Base-by-base conservation (phyloP, 805 yeast species). In the Ogataea pignaliae region DNA sequence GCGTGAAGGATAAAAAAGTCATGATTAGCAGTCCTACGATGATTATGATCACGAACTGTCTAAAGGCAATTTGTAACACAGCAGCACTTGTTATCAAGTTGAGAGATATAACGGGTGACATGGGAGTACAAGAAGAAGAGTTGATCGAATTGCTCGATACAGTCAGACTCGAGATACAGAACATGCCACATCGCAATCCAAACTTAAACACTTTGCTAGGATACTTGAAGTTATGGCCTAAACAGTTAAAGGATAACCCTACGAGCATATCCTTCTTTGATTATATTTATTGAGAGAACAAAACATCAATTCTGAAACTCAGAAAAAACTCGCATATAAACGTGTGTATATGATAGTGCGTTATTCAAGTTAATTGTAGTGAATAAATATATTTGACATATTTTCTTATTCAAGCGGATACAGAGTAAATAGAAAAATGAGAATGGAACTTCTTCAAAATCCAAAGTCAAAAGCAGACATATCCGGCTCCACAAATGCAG, bases 401-500 rank as follows among this genome's bases (percentile, higher is more conserved):
- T n/a, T n/a, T n/a, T n/a, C n/a, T n/a, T n/a, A n/a, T n/a, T n/a
- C n/a, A n/a, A n/a, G n/a, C n/a, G n/a, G n/a, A n/a, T n/a, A n/a
- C n/a, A n/a, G 26, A 21, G 26, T 21, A 21, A 21, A 21, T n/a
- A n/a, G n/a, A 21, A 21, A 21, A 21, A 4, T 21, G 4, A 7
- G 26, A 21, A 21, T 4, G 26, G 4, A 21, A 7, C 26, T 30
- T 30, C 8, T 4, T 39, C 43, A 53, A 35, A 54, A 47, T 10
- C 73, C 78, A 56, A 83, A 83, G 42, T 73, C 73, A 55, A 83
- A 83, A 0, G 87, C 75, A 59, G 84, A 79, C 89, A 85, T 82
- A 55, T 85, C 89, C 0, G 90, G 88, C 54, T 83, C 90, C 45
- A 72, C 75, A 59, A 81, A 82, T 31, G 74, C 76, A 3, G 70